Evolutionary conservation across 2,329 filamentous ascomycete genomes (phyloP), one percentile per base, ranked within the genome.

Genomic region (Aspergillus costaricaensis): DNA sequence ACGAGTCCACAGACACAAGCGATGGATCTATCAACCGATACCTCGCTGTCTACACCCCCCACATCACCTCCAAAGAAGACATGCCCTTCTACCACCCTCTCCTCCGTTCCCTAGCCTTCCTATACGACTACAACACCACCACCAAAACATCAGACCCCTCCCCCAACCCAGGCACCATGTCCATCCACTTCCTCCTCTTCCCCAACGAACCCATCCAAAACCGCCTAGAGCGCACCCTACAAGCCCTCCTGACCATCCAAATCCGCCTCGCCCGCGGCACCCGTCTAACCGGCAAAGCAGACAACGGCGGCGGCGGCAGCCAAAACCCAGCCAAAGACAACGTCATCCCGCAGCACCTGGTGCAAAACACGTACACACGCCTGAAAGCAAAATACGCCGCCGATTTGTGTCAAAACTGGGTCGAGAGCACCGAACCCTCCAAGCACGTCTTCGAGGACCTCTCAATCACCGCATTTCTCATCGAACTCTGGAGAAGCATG

Each of bases 401-500:
- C 19, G 70, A 77, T 1, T 79, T 99, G 12, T 88, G 92, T 14
- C 76, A 85, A n/a, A 79, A 77, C 1, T 99, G 94, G 95, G 88
- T 87, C 14, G 95, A 98, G 78, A 84, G 85, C 55, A 98, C 93
- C 0, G 92, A 96, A 72, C 91, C 93, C 0, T 81, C 82, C 15
- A 99, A 98, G 74, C 93, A 98, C 72, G 92, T 98, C 2, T 98
- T 97, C 75, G 95, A 99, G 73, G 94, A 98, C 72, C 79, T 99
- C 19, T 85, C 87, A 4, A 97, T 99, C 63, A 91, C 94, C 0
- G 91, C 94, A 0, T 99, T 97, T 69, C 80, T 98, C 55, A 91
- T 98, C 25, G 93, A 97, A 79, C 79, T 98, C 2, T 99, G 95
- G 95, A 78, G 80, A 12, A 86, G 89, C 60, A 94, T 96, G 88